Evolutionary conservation across 164 flowering plant genomes (phyloP).

Genomic region (Dillenia suffruticosa): DNA sequence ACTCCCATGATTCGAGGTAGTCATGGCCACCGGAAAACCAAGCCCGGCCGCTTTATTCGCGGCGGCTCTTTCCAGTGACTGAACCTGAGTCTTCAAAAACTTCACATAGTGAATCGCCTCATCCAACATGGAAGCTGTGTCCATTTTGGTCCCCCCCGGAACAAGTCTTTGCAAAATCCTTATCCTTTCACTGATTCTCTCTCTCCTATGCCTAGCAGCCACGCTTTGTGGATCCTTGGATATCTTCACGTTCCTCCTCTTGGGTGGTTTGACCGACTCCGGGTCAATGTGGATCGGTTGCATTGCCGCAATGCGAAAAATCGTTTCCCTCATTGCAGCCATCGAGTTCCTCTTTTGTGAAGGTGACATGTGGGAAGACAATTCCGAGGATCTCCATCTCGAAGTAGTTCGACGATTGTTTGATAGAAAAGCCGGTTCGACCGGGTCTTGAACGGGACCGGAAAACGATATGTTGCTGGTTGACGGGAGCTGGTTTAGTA

Average conservation of each 20-base stretch:
- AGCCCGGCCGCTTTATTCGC: slow-evolving; percentile 21
- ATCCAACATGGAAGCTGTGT: slow-evolving; percentile 64
- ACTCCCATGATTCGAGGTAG: slow-evolving; percentile 12
- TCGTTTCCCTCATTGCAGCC: slow-evolving; percentile 64
- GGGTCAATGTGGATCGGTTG: slow-evolving; percentile 67
- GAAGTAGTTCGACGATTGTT: background rate
- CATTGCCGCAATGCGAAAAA: slow-evolving; percentile 56
- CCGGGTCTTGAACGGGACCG: slow-evolving; percentile 18
- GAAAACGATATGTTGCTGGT: slow-evolving; percentile 19
- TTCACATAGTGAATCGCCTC: slow-evolving; percentile 63
- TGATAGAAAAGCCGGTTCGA: slow-evolving; percentile 5
- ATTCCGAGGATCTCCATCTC: slow-evolving; percentile 11
- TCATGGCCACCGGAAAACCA: slow-evolving; percentile 27
- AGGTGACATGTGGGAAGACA: slow-evolving; percentile 4
- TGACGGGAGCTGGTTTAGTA: slow-evolving; percentile 17
- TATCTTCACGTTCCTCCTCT: slow-evolving; percentile 58
- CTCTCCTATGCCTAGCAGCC: slow-evolving; percentile 57
- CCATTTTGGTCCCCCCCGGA: slow-evolving; percentile 68
- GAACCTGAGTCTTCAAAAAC: slow-evolving; percentile 53
- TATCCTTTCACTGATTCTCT: slow-evolving; percentile 57
- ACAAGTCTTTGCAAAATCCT: slow-evolving; percentile 61
- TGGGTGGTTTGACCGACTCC: slow-evolving; percentile 55
- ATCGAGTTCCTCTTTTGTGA: slow-evolving; percentile 28
- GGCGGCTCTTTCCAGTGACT: slow-evolving; percentile 42
- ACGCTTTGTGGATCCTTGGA: slow-evolving; percentile 63